These are phyloP conservation scores for Tetrapisispora arboricola DNA, from an alignment of 805 yeast genomes.

Conservation along the genomic window DNA sequence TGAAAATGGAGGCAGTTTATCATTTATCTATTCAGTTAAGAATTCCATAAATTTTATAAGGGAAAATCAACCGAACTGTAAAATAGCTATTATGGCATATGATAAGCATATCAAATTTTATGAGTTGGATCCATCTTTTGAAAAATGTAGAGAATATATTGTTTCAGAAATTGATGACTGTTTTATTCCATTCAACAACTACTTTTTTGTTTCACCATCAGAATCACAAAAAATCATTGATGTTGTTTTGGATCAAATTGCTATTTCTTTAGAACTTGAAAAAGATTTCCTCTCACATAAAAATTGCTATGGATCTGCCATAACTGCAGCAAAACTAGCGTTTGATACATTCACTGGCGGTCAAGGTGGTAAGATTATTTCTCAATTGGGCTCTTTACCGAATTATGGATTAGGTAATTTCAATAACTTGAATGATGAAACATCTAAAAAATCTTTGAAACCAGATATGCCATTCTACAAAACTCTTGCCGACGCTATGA, in stretches of 20 bases:
- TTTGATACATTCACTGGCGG: slow-evolving; percentile 36
- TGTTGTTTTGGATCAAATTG: slow-evolving; percentile 45
- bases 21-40: slow-evolving; percentile 63
- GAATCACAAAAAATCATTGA: slow-evolving; percentile 57
- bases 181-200: slow-evolving; percentile 69
- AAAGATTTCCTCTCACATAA: slow-evolving; percentile 32
- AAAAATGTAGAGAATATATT: slow-evolving; percentile 47
- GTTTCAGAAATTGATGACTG: slow-evolving; percentile 49
- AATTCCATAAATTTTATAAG: slow-evolving; percentile 34
- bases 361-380: slow-evolving; percentile 80
- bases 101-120: slow-evolving; percentile 66
- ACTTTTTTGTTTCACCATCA: slow-evolving; percentile 70
- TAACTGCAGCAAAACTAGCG: slow-evolving; percentile 55
- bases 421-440: slow-evolving; percentile 31
- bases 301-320: slow-evolving; percentile 71
- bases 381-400: slow-evolving; percentile 60
- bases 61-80: slow-evolving; percentile 32
- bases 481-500: slow-evolving; percentile 46
- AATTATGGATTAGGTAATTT: slow-evolving; percentile 72
- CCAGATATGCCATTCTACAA: slow-evolving; percentile 55
- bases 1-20: slow-evolving; percentile 42
- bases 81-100: slow-evolving; percentile 64
- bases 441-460: slow-evolving; percentile 42
- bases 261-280: slow-evolving; percentile 29
- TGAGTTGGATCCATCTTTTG: slow-evolving; percentile 48